Evolutionary conservation across 2,329 filamentous ascomycete species (phyloP), one percentile per base, ranked within the genome.

Genomic region (Cadophora luteo-olivacea): DNA sequence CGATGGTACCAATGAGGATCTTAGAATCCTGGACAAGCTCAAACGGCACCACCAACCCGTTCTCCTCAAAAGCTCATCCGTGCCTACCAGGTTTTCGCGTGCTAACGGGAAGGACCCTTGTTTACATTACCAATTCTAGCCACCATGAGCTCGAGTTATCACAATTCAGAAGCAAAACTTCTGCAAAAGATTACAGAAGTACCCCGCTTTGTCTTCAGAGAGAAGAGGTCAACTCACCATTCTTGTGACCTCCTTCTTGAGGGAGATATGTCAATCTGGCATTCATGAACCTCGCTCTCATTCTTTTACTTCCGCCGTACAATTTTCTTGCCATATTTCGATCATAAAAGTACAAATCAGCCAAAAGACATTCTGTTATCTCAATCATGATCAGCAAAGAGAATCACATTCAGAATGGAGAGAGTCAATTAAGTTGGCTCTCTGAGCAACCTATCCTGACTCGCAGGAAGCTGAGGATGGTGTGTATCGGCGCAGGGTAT

Each of bases 401-500:
- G n/a, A 22, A 49, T 22, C 6, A 1, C 16, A 49, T 49, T 49
- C n/a, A 19, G 5, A 22, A 14, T 22, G n/a, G 45, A 14, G n/a
- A 22, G 12, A 49, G 19, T 8, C n/a, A 54, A 19, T 9, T 54
- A 51, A 45, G 45, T 22, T 49, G 45, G 45, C 25, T 65, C 22
- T 51, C n/a, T 38, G 64, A 65, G 25, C 64, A 60, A 25, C 52
- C 64, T 0, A 65, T 65, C 14, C 51, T 65, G 24, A 65, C 52
- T 24, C 64, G 49, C 2, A 60, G 52, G 19, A 65, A 65, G 64
- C 48, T 69, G 60, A 58, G 64, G 38, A 49, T 67, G 7, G 60
- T 67, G 2, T 63, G 58, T 45, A 45, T 69, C 19, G 67, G 67
- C 14, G 67, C 67, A 4, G 67, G 67, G 3, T 69, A 64, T 51